Conservation (phyloP, 352 stramenopile genomes). For the Pythium apleroticum region DNA sequence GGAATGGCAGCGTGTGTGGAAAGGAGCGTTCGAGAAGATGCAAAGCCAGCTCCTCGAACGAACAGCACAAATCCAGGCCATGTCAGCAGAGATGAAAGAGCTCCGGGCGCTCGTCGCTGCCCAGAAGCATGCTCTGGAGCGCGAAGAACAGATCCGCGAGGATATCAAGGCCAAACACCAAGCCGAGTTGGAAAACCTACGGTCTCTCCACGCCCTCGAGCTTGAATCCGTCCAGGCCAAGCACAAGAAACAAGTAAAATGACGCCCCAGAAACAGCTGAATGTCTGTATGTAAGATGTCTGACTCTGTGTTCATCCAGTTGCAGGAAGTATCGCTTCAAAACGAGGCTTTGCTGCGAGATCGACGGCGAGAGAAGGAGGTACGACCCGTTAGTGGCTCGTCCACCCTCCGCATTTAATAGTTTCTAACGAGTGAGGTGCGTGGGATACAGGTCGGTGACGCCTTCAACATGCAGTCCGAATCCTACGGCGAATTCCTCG, state of each 20-base stretch:
- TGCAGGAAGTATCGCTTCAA: constrained; percentile 37
- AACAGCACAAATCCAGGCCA: constrained; percentile 31
- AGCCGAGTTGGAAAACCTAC: constrained; percentile 47
- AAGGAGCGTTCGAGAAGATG: constrained; percentile 69
- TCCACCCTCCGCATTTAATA: background rate
- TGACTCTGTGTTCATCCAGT: background rate
- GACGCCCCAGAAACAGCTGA: too few species aligned
- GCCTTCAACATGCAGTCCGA: constrained; percentile 42
- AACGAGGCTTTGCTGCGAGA: constrained; percentile 47
- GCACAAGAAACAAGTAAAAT: constrained; percentile 54
- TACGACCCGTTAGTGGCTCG: too few species aligned
- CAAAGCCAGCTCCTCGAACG: constrained; percentile 37
- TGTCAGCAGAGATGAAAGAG: constrained; percentile 56
- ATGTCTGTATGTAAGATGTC: too few species aligned
- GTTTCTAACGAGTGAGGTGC: background rate
- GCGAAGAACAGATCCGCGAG: constrained; percentile 28
- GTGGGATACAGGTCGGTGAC: constrained; percentile 5
- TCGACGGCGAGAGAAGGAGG: constrained; percentile 34
- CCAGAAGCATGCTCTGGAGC: constrained; percentile 43
- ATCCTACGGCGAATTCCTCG: constrained; percentile 50
- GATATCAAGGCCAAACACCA: constrained; percentile 40
- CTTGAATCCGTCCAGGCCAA: constrained; percentile 43
- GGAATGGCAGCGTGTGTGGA: constrained; percentile 72
- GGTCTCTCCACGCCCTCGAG: constrained; percentile 48
- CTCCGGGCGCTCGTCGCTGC: constrained; percentile 41